A percentile compares a stretch with the other conserved stretches of the same genome.
These are phyloP conservation scores for Podila epigama DNA, from an alignment of 192 early-diverging fungal genomes.

Conservation along the genomic window DNA sequence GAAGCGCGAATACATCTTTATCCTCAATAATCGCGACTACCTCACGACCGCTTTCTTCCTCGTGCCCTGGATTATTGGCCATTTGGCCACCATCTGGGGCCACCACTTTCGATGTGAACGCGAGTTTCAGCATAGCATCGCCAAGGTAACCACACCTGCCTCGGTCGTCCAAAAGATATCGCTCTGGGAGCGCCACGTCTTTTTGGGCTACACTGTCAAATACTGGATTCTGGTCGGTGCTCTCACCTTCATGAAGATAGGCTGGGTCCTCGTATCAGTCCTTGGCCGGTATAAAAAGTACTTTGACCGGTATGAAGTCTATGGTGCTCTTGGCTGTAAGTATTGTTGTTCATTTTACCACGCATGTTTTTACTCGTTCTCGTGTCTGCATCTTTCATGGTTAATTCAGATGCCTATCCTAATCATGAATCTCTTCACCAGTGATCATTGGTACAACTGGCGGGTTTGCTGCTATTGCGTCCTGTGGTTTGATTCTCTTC, in stretches of 20 bases:
- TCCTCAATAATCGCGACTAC: constrained; percentile 28
- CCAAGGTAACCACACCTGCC: constrained; percentile 24
- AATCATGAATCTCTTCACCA: neutral
- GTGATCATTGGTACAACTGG: constrained; percentile 20
- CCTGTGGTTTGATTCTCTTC: constrained; percentile 27
- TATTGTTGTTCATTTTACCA: neutral
- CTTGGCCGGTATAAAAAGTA: neutral
- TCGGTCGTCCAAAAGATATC: constrained; percentile 27
- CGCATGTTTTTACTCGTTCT: neutral
- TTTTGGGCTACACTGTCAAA: constrained; percentile 42
- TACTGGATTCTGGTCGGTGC: constrained; percentile 31
- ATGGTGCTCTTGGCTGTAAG: constrained; percentile 24
- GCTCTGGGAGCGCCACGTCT: constrained; percentile 42
- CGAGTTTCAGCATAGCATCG: constrained; percentile 38
- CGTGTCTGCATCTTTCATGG: neutral
- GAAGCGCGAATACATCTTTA: constrained; percentile 28
- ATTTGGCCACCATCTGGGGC: constrained; percentile 42
- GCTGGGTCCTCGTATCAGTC: constrained; percentile 1
- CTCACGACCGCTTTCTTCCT: constrained; percentile 8
- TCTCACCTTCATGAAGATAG: constrained; percentile 10
- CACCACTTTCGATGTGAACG: constrained; percentile 40
- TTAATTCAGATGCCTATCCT: neutral
- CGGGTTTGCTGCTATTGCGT: constrained; percentile 20
- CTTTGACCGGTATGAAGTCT: neutral
- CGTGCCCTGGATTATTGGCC: constrained; percentile 18